Evolutionary conservation across 225 moss, liverwort and hornwort species (phyloP), one percentile per base, ranked within the genome.

Genomic region (Sphagnum tenellum): DNA sequence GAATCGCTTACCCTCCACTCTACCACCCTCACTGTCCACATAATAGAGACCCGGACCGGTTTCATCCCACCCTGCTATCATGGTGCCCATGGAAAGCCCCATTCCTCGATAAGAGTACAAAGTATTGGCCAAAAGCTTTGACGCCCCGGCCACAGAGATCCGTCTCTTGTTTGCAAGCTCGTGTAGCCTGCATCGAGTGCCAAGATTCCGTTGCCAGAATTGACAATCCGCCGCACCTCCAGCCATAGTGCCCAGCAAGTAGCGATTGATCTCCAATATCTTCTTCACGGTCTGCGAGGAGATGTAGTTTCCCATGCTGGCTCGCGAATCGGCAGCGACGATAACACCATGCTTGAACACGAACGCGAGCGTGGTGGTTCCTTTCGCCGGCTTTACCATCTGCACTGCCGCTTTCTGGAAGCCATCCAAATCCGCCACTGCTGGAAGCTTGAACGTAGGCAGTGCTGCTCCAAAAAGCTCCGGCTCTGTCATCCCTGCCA

Each of bases 11-110:
- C 92, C 89, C 73, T 89, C 86, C 61, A 92, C 89, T 67, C 92
- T 78, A 55, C 89, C 85, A 71, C 89, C 92, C 61, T 92, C 92
- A 48, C 92, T 92, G 69, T 92, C 92, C 65, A 92, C 92, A 49
- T 92, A 92, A 57, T 92, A 92, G 9, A 92, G 72, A 3, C 92
- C 89, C 44, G 89, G 92, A 62, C 92, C 92, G 62, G 92, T 92
- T 77, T 92, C 92, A 61, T 92, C 92, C 92, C 92, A 92, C 60
- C 92, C 92, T 65, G 89, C 92, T 71, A 89, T 92, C 92, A 89
- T 92, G 50, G 92, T 92, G 67, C 92, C 92, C 92, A 92, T 92
- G 29, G 89, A 92, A 49, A 92, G 81, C 59, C 92, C 92, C 92
- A 92, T 92, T 82, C 92, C 92, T 80, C 92, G 72, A 11, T 92